Evolutionary conservation across 1,284 basidiomycete species (phyloP), one percentile per base, ranked within the genome.

Genomic region (Moesziomyces aphidis): DNA sequence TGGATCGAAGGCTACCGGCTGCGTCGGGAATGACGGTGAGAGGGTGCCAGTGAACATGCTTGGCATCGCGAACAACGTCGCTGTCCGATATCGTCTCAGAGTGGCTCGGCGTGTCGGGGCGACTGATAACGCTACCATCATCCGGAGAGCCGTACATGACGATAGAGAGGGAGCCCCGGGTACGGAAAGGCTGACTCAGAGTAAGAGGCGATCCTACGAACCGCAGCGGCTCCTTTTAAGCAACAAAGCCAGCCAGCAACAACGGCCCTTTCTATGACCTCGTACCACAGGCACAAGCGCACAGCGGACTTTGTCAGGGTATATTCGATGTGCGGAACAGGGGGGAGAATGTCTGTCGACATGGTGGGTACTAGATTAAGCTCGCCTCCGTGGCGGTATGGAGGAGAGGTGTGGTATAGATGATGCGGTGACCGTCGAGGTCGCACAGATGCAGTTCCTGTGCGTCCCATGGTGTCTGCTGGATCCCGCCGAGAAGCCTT

Each of bases 381-480:
- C 58, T 56, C 19, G 39, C 21, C 34, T 36, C 52, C 28, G 57
- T 28, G 34, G n/a, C 50, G 28, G 31, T 50, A 31, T 61, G 57
- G n/a, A 36, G 46, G 36, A 71, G 51, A 21, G 68, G 73, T 22
- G 63, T 65, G 42, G 68, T 68, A 52, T 61, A 67, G 26, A 72
- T 51, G 51, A 73, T 57, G 31, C 73, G 73, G 28, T 76, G 73
- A 31, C 73, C 73, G 42, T 76, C 73, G 1, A 66, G 57, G 22
- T 73, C 73, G 23, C 61, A 65, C 31, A 76, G 49, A 15, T 67
- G 70, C 49, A 76, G 56, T 62, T 76, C 73, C 53, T 76, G 73
- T 34, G 68, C 59, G n/a, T 66, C 49, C 69, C 73, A 73, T 19
- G 64, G 55, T 9, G 61, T 72, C 49, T 67, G 58, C 48, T 68